These are phyloP conservation scores for Calonectria multiphialidica DNA, from an alignment of 2,329 filamentous ascomycete genomes.

Conservation along the genomic window DNA sequence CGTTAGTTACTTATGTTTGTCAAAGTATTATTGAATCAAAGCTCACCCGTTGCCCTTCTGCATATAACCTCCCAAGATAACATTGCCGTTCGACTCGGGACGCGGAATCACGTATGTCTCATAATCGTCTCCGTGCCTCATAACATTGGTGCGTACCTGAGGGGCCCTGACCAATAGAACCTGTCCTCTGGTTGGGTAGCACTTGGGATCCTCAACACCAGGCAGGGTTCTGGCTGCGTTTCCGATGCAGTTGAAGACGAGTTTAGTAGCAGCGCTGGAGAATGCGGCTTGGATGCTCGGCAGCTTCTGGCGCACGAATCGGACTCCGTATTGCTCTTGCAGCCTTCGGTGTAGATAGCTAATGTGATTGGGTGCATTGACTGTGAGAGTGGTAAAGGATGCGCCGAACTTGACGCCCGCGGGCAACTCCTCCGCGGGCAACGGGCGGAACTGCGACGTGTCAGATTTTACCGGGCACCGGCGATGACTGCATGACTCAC, in stretches of 20 bases:
- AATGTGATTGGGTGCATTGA: slow-evolving; percentile 54
- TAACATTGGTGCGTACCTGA: slow-evolving; percentile 48
- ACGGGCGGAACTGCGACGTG: slow-evolving; percentile 43
- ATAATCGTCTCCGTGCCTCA: slow-evolving; percentile 53
- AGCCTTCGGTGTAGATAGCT: slow-evolving; percentile 45
- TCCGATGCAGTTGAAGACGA: slow-evolving; percentile 53
- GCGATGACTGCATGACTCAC: slow-evolving; percentile 38
- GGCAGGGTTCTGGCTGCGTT: slow-evolving; percentile 48
- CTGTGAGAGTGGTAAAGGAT: slow-evolving; percentile 50
- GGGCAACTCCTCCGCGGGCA: slow-evolving; percentile 46
- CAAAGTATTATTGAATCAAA: neutral
- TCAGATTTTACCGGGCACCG: neutral
- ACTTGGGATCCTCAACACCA: slow-evolving; percentile 53
- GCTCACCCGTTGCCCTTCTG: slow-evolving; percentile 49
- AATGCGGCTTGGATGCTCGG: slow-evolving; percentile 43
- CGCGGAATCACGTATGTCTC: slow-evolving; percentile 56
- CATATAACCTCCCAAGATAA: slow-evolving; percentile 54
- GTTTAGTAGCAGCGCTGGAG: slow-evolving; percentile 38
- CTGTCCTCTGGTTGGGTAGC: slow-evolving; percentile 56
- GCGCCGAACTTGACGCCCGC: slow-evolving; percentile 49
- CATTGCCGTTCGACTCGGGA: slow-evolving; percentile 49
- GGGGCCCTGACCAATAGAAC: slow-evolving; percentile 52
- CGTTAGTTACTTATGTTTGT: neutral
- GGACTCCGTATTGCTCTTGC: slow-evolving; percentile 44
- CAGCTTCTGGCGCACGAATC: slow-evolving; percentile 46